These are phyloP conservation scores for Fusarium sp. DNA, from an alignment of 2,329 filamentous ascomycete species.

Conservation along the genomic window DNA sequence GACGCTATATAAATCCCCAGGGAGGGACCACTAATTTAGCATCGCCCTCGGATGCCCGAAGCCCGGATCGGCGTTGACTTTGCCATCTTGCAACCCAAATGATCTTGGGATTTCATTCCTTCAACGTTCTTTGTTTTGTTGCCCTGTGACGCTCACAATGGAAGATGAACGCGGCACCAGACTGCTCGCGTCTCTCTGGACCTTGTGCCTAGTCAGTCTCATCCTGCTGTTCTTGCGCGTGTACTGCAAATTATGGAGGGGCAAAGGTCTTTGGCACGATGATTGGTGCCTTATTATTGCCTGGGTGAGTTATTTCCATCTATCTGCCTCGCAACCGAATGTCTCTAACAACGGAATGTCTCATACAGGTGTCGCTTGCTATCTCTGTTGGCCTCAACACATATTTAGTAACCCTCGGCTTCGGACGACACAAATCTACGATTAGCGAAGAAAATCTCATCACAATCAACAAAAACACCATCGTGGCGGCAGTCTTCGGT, in stretches of 20 bases:
- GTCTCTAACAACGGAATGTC: not conserved
- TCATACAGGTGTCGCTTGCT: slow-evolving; percentile 44
- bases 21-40: slow-evolving; percentile 14
- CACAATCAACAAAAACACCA: slow-evolving; percentile 48
- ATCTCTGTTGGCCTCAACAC: slow-evolving; percentile 52
- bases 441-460: slow-evolving; percentile 44
- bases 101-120: not conserved
- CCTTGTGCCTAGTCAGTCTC: slow-evolving; percentile 42
- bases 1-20: slow-evolving; percentile 27
- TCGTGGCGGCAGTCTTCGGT: slow-evolving; percentile 49
- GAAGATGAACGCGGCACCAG: slow-evolving; percentile 47
- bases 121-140: not conserved
- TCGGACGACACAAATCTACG: slow-evolving; percentile 44
- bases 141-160: slow-evolving; percentile 5
- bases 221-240: slow-evolving; percentile 51
- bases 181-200: slow-evolving; percentile 52
- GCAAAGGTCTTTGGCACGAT: slow-evolving; percentile 55
- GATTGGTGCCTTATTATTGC: slow-evolving; percentile 54
- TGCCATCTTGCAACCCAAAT: slow-evolving; percentile 1
- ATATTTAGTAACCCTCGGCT: slow-evolving; percentile 51
- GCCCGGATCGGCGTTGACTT: slow-evolving; percentile 26
- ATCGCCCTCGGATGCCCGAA: slow-evolving; percentile 21
- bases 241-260: slow-evolving; percentile 55
- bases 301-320: slow-evolving; percentile 49
- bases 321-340: not conserved